Evolutionary conservation across 225 moss, liverwort and hornwort genomes (phyloP).

Genomic region (Pseudoscleropodium purum): DNA sequence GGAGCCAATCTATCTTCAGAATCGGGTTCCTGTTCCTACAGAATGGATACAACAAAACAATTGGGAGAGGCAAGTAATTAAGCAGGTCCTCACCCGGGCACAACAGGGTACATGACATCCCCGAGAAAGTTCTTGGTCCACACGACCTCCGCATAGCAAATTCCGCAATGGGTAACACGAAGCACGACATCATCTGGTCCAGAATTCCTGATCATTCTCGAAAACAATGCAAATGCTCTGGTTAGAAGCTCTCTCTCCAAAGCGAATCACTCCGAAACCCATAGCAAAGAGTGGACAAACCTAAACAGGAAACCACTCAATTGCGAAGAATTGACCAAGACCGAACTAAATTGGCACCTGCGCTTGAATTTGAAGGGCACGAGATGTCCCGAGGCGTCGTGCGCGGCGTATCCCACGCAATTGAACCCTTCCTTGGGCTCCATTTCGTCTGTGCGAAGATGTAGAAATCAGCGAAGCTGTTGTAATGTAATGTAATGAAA

Average conservation of each 20-base stretch:
- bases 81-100: conserved; percentile 40
- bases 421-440: conserved; percentile 32
- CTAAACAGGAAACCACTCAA: not conserved
- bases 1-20: not conserved
- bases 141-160: conserved; percentile 51
- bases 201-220: conserved; percentile 6
- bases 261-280: not conserved
- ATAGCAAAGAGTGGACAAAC: not conserved
- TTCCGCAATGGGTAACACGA: conserved; percentile 54
- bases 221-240: not conserved
- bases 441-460: not conserved
- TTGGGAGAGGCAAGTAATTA: not conserved
- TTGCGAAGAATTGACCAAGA: not conserved
- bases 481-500: not conserved
- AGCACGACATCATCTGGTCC: conserved; percentile 53
- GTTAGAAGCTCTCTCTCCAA: not conserved
- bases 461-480: not conserved
- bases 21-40: not conserved
- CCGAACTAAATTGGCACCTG: not conserved
- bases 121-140: conserved; percentile 32
- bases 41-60: not conserved
- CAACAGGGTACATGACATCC: conserved; percentile 49
- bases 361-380: conserved; percentile 51
- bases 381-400: conserved; percentile 16
- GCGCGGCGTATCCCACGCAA: conserved; percentile 36